Conservation (phyloP, 805 yeast species). For the Myxozyma vanderwaltii region DNA sequence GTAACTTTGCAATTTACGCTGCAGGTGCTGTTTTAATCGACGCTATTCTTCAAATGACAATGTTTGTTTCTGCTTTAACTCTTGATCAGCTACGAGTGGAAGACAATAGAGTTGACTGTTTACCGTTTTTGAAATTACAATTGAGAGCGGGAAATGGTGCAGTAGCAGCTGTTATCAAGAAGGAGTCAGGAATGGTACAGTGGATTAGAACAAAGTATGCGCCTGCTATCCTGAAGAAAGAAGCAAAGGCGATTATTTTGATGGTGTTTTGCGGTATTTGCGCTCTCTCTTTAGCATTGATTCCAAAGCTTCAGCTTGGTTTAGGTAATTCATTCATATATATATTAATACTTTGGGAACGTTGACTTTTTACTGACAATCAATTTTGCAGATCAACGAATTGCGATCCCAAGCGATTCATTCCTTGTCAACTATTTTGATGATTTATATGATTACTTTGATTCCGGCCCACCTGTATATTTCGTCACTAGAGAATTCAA, state of each 20-base stretch:
- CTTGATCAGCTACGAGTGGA: slow-evolving; percentile 67
- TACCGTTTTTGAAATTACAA: slow-evolving; percentile 54
- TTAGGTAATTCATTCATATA: slow-evolving; percentile 42
- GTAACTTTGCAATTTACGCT: slow-evolving; percentile 87
- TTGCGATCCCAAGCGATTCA: slow-evolving; percentile 83
- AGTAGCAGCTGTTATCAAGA: slow-evolving; percentile 23
- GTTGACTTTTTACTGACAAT: not conserved
- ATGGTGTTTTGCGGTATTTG: slow-evolving; percentile 61
- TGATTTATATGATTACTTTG: slow-evolving; percentile 69
- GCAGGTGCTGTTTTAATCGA: slow-evolving; percentile 83
- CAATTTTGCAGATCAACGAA: slow-evolving; percentile 62
- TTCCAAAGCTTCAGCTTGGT: slow-evolving; percentile 75
- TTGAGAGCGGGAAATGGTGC: slow-evolving; percentile 20
- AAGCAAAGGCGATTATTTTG: slow-evolving; percentile 53
- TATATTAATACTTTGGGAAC: not conserved
- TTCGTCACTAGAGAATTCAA: slow-evolving; percentile 74
- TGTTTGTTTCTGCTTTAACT: slow-evolving; percentile 71
- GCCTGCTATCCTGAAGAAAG: slow-evolving; percentile 56
- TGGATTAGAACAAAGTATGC: slow-evolving; percentile 57
- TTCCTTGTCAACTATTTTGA: slow-evolving; percentile 79
- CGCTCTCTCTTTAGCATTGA: slow-evolving; percentile 64
- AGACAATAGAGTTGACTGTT: slow-evolving; percentile 58
- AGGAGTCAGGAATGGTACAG: slow-evolving; percentile 40
- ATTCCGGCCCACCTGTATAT: slow-evolving; percentile 90
- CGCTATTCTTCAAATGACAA: slow-evolving; percentile 75